Evolutionary conservation across 768 basidiomycete genomes (phyloP).

Genomic region (Gloeostereum incarnatum): DNA sequence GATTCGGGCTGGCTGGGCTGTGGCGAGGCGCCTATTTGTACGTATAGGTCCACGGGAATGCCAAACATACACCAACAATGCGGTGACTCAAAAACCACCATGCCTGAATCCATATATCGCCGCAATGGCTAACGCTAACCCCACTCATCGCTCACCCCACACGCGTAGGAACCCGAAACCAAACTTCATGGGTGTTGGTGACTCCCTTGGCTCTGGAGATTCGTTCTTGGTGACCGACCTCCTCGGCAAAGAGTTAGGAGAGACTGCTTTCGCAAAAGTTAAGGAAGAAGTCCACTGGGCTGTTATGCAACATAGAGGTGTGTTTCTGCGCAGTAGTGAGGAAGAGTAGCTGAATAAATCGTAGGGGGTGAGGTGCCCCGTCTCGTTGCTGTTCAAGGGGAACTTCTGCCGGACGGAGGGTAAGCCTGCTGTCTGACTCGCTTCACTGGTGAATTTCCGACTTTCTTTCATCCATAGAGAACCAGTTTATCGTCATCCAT

Average conservation of each 20-base stretch:
- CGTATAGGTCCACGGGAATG: too few species aligned
- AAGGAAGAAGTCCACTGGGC: constrained; percentile 63
- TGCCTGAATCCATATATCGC: too few species aligned
- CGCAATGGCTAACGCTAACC: too few species aligned
- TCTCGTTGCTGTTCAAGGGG: constrained; percentile 53
- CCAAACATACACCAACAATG: too few species aligned
- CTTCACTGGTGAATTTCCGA: neutral
- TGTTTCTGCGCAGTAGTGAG: constrained; percentile 3
- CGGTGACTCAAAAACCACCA: too few species aligned
- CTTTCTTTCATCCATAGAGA: constrained; percentile 28
- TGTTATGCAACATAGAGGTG: constrained; percentile 68
- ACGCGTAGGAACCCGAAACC: neutral
- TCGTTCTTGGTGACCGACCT: constrained; percentile 49
- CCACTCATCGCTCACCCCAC: too few species aligned
- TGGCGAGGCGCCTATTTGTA: too few species aligned
- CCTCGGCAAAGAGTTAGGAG: constrained; percentile 46
- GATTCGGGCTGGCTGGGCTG: too few species aligned
- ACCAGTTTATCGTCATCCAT: constrained; percentile 77
- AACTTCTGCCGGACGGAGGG: constrained; percentile 43
- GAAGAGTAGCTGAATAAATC: neutral
- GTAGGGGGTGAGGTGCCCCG: constrained; percentile 68
- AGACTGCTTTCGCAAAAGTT: constrained; percentile 47
- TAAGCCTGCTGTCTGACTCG: constrained; percentile 8
- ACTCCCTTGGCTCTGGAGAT: constrained; percentile 54
- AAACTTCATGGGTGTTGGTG: neutral